Evolutionary conservation across 345 rosid genomes (phyloP), one percentile per base, ranked within the genome.

Genomic region (Gossypium australe): DNA sequence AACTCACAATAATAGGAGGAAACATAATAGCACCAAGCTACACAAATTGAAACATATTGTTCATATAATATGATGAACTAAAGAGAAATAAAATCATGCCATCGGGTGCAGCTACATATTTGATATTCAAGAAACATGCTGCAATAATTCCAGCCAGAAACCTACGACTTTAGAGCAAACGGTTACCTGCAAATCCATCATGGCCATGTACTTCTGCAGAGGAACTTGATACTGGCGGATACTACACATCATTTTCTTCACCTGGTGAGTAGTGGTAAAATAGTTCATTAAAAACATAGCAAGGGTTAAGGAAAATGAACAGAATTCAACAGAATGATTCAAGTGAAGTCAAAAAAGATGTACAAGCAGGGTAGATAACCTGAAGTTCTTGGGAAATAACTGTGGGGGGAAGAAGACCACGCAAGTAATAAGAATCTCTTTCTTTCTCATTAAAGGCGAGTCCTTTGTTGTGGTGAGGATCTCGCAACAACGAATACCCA

Each of bases 381-480:
- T 94, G 98, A 62, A 94, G 92, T 16, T 94, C 94, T 63, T 94
- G 98, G 68, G 98, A 84, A 79, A 90, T 82, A 67, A 91, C 88
- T 27, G 94, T 70, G 2, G 98, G 98, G 12, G 98, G 98, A 2
- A 92, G 97, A 78, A 94, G 98, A 75, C 98, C 98, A 7, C 91
- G 88, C 82, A 94, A 84, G 82, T 92, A 94, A 81, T 92, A 97
- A 47, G 97, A 89, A 82, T 90, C 86, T 80, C 98, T 86, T 87
- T 94, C 98, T 77, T 86, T 87, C 62, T 85, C 87, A 63, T 74
- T 82, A 82, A 94, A 94, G 72, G 97, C 98, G 79, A 94, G 95
- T 43, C 98, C 98, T 77, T 94, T 94, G 83, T 94, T 92, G 84
- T 92, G 95, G 79, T 91, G 98, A 29, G 98, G 98, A 84, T 92